These are phyloP conservation scores for Usnea hakonensis DNA, from an alignment of 495 filamentous ascomycete species.

Conservation along the genomic window DNA sequence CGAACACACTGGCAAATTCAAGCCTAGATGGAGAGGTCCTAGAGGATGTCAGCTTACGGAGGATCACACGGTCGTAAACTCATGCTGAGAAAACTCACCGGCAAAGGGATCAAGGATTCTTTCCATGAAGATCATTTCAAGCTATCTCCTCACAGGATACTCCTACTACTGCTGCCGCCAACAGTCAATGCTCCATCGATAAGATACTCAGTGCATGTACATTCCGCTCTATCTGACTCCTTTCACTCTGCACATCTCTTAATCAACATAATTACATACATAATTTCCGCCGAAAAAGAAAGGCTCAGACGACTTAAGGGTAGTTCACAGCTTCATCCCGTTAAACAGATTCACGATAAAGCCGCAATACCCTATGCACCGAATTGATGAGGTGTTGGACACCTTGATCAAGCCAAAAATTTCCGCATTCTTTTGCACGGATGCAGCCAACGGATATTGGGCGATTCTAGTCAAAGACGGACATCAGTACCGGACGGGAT, in stretches of 20 bases:
- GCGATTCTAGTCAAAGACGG: not conserved
- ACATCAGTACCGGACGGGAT: not conserved
- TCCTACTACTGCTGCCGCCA: too few species aligned
- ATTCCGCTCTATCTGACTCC: too few species aligned
- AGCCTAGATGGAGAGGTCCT: too few species aligned
- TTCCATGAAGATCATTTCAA: not conserved
- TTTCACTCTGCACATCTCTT: too few species aligned
- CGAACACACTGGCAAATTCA: too few species aligned
- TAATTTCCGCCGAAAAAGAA: conserved; percentile 14
- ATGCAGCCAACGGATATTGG: conserved; percentile 13
- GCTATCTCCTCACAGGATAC: too few species aligned
- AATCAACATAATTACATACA: too few species aligned
- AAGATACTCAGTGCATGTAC: too few species aligned
- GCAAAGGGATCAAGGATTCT: not conserved
- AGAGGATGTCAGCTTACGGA: too few species aligned
- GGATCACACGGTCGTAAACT: not conserved
- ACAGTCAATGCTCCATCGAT: too few species aligned
- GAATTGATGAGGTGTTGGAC: conserved; percentile 11
- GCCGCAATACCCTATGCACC: conserved; percentile 16
- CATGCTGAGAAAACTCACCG: not conserved
- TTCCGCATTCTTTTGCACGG: not conserved
- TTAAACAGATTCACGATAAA: conserved; percentile 16
- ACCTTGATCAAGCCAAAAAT: conserved; percentile 6
- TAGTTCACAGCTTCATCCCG: conserved; percentile 16
- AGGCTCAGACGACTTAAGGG: not conserved